Conservation (phyloP, 2,329 filamentous ascomycete genomes). For the Pleochaeta shiraiana region DNA sequence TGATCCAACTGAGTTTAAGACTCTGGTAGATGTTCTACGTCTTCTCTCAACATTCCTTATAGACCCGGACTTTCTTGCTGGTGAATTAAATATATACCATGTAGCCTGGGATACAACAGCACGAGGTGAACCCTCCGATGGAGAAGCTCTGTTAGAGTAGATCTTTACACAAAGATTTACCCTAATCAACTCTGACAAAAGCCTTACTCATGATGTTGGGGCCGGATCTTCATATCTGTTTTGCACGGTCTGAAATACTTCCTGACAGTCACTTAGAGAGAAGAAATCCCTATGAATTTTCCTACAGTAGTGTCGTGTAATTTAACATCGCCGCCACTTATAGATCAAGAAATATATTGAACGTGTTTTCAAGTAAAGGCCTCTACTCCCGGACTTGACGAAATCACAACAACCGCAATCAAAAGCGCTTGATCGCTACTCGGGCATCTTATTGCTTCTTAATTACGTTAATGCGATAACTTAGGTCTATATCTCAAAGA, state of each 20-base stretch:
- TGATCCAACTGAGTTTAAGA: not conserved
- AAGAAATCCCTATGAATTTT: not conserved
- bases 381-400: not conserved
- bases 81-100: not conserved
- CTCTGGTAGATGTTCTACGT: not conserved
- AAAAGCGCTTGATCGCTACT: not conserved
- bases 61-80: not conserved
- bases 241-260: not conserved
- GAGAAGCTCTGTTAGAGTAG: not conserved
- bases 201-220: not conserved
- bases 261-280: not conserved
- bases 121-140: not conserved
- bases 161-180: not conserved
- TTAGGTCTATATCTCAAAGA: not conserved
- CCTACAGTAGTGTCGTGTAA: not conserved
- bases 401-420: not conserved
- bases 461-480: not conserved
- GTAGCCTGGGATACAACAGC: not conserved
- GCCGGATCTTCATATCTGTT: no score
- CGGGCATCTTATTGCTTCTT: not conserved
- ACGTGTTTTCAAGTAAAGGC: not conserved
- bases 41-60: not conserved
- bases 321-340: not conserved
- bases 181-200: not conserved
- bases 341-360: not conserved